Evolutionary conservation across 2,329 filamentous ascomycete genomes (phyloP), one percentile per base, ranked within the genome.

Genomic region (Purpureocillium takamizusanense): DNA sequence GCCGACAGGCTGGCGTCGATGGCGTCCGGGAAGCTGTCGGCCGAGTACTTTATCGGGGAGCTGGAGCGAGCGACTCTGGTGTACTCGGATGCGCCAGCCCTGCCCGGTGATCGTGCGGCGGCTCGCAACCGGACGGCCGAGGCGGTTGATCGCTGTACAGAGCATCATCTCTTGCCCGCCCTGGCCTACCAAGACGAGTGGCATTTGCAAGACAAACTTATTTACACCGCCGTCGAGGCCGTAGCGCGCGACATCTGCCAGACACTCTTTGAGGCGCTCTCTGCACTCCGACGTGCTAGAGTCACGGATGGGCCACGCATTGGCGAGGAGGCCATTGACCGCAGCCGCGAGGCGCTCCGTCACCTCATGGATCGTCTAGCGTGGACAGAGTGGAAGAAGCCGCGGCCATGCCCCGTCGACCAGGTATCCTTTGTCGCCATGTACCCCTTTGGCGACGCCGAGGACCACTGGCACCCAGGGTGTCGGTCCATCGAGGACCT

Each of bases 391-490:
- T 82, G 76, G 76, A 78, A 74, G 47, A 63, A 69, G 35, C 76
- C 74, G 36, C 59, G 62, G 6, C 62, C 63, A 1, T 83, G 79
- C 50, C 54, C 48, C 0, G 60, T 63, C 7, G 65, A 74, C 33
- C 69, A 82, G 53, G 55, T 78, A 3, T 77, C 76, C 44, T 68
- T 75, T 35, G 61, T 81, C 13, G 76, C 76, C 3, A 78, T 82
- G 50, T 83, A 76, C 76, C 78, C 78, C 0, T 62, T 69, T 51
- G 78, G 78, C 0, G 62, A 56, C 0, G 49, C 57, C 0, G 63
- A 74, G 16, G 77, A 82, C 49, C 72, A 78, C 46, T 65, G 53
- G 51, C 35, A 51, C 10, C 59, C 58, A 0, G 58, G 49, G 3
- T 62, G 59, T 16, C 50, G 52, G 21, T 25, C 21, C 6, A 10